phyloP scores from a whole-genome alignment of 78 protist species.

The Pigoraptor vietnamica region DNA sequence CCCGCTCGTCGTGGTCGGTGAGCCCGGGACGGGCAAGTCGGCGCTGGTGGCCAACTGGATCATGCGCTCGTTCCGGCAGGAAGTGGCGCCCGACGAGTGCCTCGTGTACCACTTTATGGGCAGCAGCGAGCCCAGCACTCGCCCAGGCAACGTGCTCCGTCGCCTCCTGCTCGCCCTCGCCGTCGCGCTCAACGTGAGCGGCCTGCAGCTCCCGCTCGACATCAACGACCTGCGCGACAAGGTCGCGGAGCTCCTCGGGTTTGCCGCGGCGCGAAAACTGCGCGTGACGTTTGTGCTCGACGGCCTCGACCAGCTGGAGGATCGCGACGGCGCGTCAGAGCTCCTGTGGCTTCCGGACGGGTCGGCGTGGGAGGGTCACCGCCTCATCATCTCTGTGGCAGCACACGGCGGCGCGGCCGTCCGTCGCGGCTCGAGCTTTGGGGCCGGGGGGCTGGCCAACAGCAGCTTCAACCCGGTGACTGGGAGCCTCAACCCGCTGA shows the following conservation, averaged over 20 bases:
- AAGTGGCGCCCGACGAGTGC: background rate
- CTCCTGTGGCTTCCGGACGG: conserved; percentile 8
- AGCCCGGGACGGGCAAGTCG: background rate
- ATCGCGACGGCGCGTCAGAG: background rate
- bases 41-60: conserved; percentile 5
- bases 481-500: background rate
- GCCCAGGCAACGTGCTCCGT: background rate
- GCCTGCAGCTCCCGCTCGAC: background rate
- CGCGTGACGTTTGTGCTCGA: background rate
- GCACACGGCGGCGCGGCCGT: background rate
- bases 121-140: background rate
- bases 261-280: background rate
- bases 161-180: background rate
- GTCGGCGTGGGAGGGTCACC: background rate
- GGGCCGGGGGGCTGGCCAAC: background rate
- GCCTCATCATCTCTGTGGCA: background rate
- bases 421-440: background rate
- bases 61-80: background rate
- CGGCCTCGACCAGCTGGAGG: conserved; percentile 1
- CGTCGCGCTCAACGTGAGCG: background rate
- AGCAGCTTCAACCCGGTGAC: background rate
- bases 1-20: background rate
- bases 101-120: background rate
- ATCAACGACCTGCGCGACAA: background rate
- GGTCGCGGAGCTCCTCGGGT: background rate